A percentile compares a stretch with the other conserved stretches of the same genome.
Evolutionary conservation across 2,329 filamentous ascomycete species (phyloP).

Genomic region (Colletotrichum phormii): DNA sequence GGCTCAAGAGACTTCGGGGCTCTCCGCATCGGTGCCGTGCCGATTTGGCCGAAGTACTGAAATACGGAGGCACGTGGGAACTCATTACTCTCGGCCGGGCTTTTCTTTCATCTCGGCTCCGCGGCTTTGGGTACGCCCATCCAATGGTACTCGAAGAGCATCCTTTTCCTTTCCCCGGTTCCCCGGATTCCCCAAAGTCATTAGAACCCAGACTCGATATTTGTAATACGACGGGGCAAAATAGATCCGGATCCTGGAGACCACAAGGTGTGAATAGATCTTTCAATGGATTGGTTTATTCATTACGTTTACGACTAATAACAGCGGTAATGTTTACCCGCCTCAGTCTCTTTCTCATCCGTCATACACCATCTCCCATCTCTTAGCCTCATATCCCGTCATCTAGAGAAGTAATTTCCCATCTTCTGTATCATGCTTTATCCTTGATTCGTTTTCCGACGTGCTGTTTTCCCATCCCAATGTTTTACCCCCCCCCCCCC

Average conservation of each 20-base stretch:
- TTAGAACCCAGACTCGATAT: no score
- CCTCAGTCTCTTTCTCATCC: not conserved
- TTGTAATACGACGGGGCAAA: no score
- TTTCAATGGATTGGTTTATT: not conserved
- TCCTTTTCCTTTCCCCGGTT: not conserved
- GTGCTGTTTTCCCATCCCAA: constrained; percentile 30
- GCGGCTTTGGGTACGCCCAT: not conserved
- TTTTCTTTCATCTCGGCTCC: not conserved
- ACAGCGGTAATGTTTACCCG: not conserved
- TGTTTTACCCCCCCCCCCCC: no score
- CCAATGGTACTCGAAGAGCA: not conserved
- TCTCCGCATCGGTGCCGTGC: constrained; percentile 23
- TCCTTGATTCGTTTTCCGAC: constrained; percentile 5
- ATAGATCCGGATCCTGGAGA: not conserved
- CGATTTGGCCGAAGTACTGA: constrained; percentile 16
- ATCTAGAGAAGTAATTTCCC: not conserved
- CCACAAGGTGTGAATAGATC: not conserved
- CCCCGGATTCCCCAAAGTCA: not conserved
- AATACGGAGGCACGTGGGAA: not conserved
- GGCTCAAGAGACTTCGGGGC: not conserved
- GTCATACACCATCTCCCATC: not conserved
- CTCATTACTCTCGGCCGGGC: not conserved
- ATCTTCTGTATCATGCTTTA: not conserved
- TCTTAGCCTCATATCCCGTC: not conserved
- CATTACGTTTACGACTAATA: constrained; percentile 25